phyloP scores from a whole-genome alignment of 495 filamentous ascomycete species.

The Geoglossum glabrum region DNA sequence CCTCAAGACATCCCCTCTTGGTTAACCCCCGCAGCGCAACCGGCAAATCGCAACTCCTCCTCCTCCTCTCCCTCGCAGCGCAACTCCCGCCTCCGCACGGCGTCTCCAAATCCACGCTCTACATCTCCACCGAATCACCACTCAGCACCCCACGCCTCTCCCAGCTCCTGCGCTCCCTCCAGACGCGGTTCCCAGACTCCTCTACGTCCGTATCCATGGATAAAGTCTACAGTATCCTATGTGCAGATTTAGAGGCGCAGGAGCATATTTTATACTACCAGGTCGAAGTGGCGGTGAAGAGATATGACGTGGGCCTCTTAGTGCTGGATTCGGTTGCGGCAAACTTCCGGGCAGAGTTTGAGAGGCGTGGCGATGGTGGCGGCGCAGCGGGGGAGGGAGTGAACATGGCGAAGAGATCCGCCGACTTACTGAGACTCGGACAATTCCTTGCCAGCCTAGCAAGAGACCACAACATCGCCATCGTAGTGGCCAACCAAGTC shows the following conservation, averaged over 20 bases:
- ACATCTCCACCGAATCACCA: constrained; percentile 87
- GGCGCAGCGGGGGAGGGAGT: constrained; percentile 15
- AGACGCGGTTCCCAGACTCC: constrained; percentile 14
- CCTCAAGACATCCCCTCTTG: neutral
- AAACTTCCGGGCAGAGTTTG: constrained; percentile 84
- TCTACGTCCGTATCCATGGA: constrained; percentile 40
- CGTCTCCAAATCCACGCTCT: constrained; percentile 45
- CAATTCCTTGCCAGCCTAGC: constrained; percentile 56
- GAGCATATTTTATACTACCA: constrained; percentile 89
- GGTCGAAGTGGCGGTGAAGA: constrained; percentile 60
- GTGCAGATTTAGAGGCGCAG: constrained; percentile 84
- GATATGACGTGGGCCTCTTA: constrained; percentile 56
- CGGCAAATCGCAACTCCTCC: constrained; percentile 90
- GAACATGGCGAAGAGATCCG: constrained; percentile 38
- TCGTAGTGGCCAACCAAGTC: constrained; percentile 94
- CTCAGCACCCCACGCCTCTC: constrained; percentile 61
- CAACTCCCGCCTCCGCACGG: constrained; percentile 62
- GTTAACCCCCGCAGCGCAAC: constrained; percentile 40
- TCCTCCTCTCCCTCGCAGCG: constrained; percentile 56
- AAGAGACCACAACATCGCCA: constrained; percentile 45
- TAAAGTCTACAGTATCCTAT: constrained; percentile 55
- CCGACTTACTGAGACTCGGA: constrained; percentile 59
- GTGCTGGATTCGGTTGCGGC: constrained; percentile 82
- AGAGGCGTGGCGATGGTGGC: constrained; percentile 21
- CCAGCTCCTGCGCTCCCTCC: constrained; percentile 52